These are phyloP conservation scores for Leccinum fallax DNA, from an alignment of 1,284 basidiomycete species.

Conservation along the genomic window DNA sequence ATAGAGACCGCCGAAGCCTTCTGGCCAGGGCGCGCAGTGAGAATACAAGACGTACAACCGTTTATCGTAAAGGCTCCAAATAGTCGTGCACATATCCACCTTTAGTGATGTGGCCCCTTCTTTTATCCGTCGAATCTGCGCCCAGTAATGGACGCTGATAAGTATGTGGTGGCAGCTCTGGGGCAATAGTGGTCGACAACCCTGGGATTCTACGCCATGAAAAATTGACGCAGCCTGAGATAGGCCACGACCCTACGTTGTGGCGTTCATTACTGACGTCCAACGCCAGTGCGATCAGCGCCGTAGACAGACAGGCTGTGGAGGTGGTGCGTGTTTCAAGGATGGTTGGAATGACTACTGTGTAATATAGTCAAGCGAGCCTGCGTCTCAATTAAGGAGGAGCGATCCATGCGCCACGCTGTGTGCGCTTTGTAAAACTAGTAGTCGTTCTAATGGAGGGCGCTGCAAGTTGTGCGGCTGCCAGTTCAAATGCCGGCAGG, in stretches of 20 bases:
- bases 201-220: not conserved
- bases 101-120: not conserved
- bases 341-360: not conserved
- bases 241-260: not conserved
- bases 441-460: not conserved
- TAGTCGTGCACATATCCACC: not conserved
- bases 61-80: not conserved
- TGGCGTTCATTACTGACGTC: not conserved
- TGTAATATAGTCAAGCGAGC: not conserved
- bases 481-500: not conserved
- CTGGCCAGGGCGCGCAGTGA: not conserved
- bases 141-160: not conserved
- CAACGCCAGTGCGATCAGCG: not conserved
- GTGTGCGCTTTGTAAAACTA: not conserved
- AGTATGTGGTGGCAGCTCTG: not conserved
- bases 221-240: not conserved
- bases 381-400: not conserved
- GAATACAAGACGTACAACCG: not conserved
- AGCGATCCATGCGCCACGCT: not conserved
- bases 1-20: not conserved
- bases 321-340: not conserved
- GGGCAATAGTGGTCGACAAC: not conserved
- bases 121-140: not conserved
- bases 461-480: not conserved
- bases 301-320: not conserved